Conservation (phyloP, 257 asterid genomes). For the Rehmannia glutinosa region DNA sequence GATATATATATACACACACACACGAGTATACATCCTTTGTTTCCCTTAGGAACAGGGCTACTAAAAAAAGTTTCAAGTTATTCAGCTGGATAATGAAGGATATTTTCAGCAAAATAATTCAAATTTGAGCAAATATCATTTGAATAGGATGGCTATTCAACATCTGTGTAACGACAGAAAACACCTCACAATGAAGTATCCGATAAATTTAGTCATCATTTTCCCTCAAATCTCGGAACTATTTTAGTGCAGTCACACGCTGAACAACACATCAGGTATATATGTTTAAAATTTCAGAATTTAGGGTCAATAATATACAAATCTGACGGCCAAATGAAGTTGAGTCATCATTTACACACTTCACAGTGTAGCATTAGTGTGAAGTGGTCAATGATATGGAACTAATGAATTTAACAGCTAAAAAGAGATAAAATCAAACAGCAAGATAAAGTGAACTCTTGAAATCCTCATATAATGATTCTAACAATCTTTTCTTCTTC, state of each 20-base stretch:
- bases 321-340: background rate
- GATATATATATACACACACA: no score
- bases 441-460: background rate
- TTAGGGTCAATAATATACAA: background rate
- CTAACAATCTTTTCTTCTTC: background rate
- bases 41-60: background rate
- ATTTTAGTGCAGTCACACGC: background rate
- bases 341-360: background rate
- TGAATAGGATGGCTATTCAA: background rate
- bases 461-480: background rate
- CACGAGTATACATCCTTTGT: background rate
- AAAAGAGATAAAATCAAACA: background rate
- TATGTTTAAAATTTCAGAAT: background rate
- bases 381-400: background rate
- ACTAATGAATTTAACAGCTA: background rate
- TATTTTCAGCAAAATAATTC: background rate
- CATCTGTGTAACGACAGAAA: slow-evolving; percentile 1
- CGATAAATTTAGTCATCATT: background rate
- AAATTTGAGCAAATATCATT: background rate
- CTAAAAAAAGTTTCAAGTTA: background rate
- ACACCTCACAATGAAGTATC: background rate
- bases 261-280: background rate
- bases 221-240: background rate
- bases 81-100: background rate
- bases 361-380: background rate